Evolutionary conservation across 495 filamentous ascomycete genomes (phyloP), one percentile per base, ranked within the genome.

Genomic region (Penicillium dipodomyicola): DNA sequence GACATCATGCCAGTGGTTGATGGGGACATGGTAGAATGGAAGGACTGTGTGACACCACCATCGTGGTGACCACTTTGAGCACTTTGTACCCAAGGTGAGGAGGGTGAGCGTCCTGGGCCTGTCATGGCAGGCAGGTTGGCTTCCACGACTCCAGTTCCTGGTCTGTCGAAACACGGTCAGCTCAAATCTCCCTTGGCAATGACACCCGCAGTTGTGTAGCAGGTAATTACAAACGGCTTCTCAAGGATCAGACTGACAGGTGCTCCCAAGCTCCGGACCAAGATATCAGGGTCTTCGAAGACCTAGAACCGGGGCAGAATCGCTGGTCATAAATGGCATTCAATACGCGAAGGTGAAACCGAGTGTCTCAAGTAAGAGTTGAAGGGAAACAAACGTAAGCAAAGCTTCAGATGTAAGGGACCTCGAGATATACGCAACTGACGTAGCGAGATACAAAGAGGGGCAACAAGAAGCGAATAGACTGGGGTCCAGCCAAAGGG

Each of bases 31-130:
- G 63, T 49, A 41, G 68, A 40, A 55, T 74, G 65, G 46, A 63
- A 67, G 15, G 64, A 29, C 17, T 66, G 58, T 17, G 51, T 33
- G 23, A 35, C 29, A 35, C 59, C 39, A 46, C 27, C 60, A 40
- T 70, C 62, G 52, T 64, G 67, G 50, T 65, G 62, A 52, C 57
- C 58, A 27, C 63, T 63, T 46, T 68, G 67, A 17, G 62, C 54
- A 43, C 68, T 67, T 64, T 69, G 66, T 44, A 68, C 65, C 77
- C 77, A 80, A 35, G 78, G 74, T 12, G 74, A 78, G 29, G 71
- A 72, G 52, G 77, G 76, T 52, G 78, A 76, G 57, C 62, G 67
- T 59, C 74, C 71, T 60, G 77, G 65, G 53, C 75, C 71, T 56
- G 73, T 76, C 77, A 81, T 80, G 54, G 61, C 61, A 61, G 62